Base-by-base conservation (phyloP, 148 eudicot species). In the Dysphania ambrosioides region DNA sequence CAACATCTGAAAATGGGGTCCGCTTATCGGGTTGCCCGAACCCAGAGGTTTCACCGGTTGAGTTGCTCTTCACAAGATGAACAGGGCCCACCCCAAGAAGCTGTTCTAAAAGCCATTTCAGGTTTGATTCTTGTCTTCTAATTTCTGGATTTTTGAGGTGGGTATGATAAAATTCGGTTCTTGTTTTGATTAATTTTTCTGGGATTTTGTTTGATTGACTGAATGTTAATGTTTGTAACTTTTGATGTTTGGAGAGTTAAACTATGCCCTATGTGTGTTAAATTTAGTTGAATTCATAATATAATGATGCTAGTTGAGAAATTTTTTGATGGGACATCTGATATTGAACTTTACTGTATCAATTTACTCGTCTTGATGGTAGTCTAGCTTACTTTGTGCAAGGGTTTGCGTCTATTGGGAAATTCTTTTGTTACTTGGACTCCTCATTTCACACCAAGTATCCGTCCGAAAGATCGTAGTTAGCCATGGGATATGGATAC, bases 21-120 rank as follows among this genome's bases (percentile, higher is more conserved):
- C 70, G 84, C 81, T 47, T 83, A 77, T 72, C 76, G 80, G 83
- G 68, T 70, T 12, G 8, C 65, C 73, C 79, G 79, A 66, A 64
- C 53, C 76, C 76, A 77, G 30, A 68, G 75, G 34, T 77, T 32
- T 58, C 72, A 66, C 8, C 80, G 79, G 68, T 72, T 77, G 11
- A 81, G 78, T 70, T 86, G 89, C 76, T 74, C 88, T 15, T 74
- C 85, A 10, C 69, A 57, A 7, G 90, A 87, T 71, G 90, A 88
- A 42, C 95, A 90, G 75, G 92, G 84, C 58, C 98, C 98, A 10
- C 98, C 98, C 74, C 98, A 93, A 80, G 97, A 93, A 76, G 98
- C 87, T 68, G 87, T 93, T 72, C 93, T 91, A 60, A 90, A 91
- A 82, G 96, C 92, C 78, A 88, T 93, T 82, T 90, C 98, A 75